Evolutionary conservation across 2,329 filamentous ascomycete genomes (phyloP), one percentile per base, ranked within the genome.

Genomic region (Cladophialophora chaetospira): DNA sequence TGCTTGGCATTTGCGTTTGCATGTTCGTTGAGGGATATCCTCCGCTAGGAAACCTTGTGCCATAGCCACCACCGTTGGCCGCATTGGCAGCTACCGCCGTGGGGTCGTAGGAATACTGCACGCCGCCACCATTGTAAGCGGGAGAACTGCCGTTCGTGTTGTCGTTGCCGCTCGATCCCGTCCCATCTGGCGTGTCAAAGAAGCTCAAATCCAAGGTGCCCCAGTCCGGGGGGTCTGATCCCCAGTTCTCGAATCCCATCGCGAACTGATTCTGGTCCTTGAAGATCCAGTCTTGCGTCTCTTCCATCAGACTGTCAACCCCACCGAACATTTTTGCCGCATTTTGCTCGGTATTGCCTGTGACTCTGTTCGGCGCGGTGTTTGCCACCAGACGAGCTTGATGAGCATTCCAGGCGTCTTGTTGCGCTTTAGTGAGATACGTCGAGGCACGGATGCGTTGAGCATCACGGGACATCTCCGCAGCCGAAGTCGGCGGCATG

Each of bases 221-320:
- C 62, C 63, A 66, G 28, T 65, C 64, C 25, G 52, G 57, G n/a
- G 42, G 47, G 4, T 62, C 53, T 2, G 67, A 68, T 17, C 61
- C 65, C 84, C 85, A 88, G 53, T 84, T 85, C 23, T 81, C 85
- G 61, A 88, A 82, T 1, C 84, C 85, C 3, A 80, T 69, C 0
- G 82, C 83, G 3, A 88, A 71, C 47, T 82, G 80, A 15, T 76
- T 79, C 64, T 88, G 84, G 65, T 88, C 85, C 31, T 79, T 74
- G 52, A 85, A 76, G 77, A 83, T 86, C 82, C 82, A 85, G 63
- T 87, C 82, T 58, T 86, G 83, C 45, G 81, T 82, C 47, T 87
- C 84, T 43, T 82, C 78, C 3, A 87, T 77, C 4, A 88, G 70
- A 42, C 81, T 80, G 31, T 86, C 82, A 1, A 85, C 76, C 6